phyloP scores from a whole-genome alignment of 208 protist genomes.

The Herpetomonas muscarum region DNA sequence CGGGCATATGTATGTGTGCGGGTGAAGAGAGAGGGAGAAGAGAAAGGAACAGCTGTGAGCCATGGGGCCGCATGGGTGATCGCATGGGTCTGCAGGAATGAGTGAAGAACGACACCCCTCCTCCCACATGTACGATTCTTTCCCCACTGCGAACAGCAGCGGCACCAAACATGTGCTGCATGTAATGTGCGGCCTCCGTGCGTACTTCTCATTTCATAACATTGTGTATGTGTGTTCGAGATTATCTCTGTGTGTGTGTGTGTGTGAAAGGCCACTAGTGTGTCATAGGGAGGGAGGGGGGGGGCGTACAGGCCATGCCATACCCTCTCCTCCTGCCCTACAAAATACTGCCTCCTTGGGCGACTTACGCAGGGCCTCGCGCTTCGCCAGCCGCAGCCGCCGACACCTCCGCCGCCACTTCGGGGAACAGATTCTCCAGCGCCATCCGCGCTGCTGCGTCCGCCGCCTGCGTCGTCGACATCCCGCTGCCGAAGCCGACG shows the following conservation, averaged over 20 bases:
- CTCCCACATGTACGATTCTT: too few species aligned
- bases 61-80: not conserved
- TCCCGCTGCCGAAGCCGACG: slow-evolving; percentile 53
- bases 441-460: slow-evolving; percentile 53
- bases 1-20: too few species aligned
- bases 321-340: not conserved
- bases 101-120: not conserved
- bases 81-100: not conserved
- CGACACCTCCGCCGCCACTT: slow-evolving; percentile 5
- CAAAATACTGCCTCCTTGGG: too few species aligned
- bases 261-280: not conserved
- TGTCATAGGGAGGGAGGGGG: not conserved
- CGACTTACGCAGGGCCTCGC: too few species aligned
- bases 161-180: too few species aligned
- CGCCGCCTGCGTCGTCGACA: slow-evolving; percentile 35
- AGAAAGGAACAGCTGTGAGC: not conserved
- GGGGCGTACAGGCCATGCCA: not conserved
- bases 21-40: not conserved
- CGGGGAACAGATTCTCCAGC: slow-evolving; percentile 38
- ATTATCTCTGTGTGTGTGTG: not conserved
- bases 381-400: too few species aligned
- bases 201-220: not conserved
- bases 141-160: too few species aligned
- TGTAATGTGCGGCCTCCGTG: not conserved
- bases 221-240: not conserved